Percentiles rank a stretch among this genome's conserved stretches.
phyloP scores from a whole-genome alignment of 192 early-diverging fungal genomes.

The Phycomyces blakesleeanus region DNA sequence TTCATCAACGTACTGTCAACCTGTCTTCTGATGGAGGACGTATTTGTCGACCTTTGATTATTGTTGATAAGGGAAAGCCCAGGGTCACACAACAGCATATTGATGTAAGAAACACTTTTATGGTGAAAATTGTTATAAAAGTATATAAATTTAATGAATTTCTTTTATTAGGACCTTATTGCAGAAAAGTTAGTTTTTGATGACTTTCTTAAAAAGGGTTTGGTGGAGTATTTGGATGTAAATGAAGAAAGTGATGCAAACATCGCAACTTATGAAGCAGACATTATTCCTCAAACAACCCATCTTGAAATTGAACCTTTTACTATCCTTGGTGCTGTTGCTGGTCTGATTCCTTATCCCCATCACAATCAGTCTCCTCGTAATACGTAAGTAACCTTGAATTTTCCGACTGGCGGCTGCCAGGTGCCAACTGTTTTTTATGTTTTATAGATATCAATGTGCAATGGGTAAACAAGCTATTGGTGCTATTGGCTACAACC shows the following conservation, averaged over 20 bases:
- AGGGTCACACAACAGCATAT: slow-evolving; percentile 65
- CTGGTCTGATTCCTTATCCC: slow-evolving; percentile 97
- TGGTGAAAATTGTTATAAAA: too few species aligned
- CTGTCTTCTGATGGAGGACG: slow-evolving; percentile 93
- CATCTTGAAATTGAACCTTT: slow-evolving; percentile 97
- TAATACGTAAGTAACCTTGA: slow-evolving; percentile 79
- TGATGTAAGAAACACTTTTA: slow-evolving; percentile 30
- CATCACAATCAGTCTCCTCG: slow-evolving; percentile 99
- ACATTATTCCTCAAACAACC: slow-evolving; percentile 83
- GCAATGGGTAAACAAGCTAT: slow-evolving; percentile 99
- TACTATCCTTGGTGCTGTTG: slow-evolving; percentile 92
- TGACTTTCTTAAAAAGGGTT: slow-evolving; percentile 84
- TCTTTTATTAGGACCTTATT: slow-evolving; percentile 38
- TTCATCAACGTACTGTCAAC: slow-evolving; percentile 80
- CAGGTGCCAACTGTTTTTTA: background rate
- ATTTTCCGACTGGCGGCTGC: too few species aligned
- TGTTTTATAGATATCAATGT: slow-evolving; percentile 70
- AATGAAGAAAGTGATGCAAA: slow-evolving; percentile 97
- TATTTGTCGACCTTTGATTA: slow-evolving; percentile 94
- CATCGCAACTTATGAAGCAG: slow-evolving; percentile 86
- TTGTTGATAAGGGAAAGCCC: slow-evolving; percentile 78
- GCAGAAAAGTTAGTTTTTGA: slow-evolving; percentile 70
- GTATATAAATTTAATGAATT: background rate
- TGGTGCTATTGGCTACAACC: slow-evolving; percentile 94
- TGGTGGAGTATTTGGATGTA: slow-evolving; percentile 95